phyloP scores from a whole-genome alignment of 1,139 yeast genomes.

The Kurtzmaniella natalensis region DNA sequence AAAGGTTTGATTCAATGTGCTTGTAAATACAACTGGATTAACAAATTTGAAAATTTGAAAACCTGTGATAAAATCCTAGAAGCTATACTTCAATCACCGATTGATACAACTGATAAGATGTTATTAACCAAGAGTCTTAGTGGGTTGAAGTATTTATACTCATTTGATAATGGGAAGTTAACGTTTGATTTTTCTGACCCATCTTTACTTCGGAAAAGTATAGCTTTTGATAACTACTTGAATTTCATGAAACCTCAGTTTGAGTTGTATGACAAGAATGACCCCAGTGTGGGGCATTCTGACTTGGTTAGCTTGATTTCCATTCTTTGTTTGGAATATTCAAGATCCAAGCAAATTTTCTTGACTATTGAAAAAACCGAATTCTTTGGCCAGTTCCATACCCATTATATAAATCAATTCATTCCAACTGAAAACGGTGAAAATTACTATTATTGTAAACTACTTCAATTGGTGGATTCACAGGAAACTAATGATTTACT shows the following conservation, averaged over 20 bases:
- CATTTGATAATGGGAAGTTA: not conserved
- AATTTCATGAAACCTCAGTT: not conserved
- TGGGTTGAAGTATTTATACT: not conserved
- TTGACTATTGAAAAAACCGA: no score
- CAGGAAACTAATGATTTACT: not conserved
- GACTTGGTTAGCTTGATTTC: slow-evolving; percentile 1
- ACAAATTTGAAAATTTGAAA: not conserved
- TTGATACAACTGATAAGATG: not conserved
- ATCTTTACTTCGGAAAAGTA: not conserved
- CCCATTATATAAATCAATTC: not conserved
- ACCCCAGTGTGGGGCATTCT: not conserved
- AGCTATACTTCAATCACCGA: not conserved
- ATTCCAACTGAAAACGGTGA: not conserved
- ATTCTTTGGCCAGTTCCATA: no score
- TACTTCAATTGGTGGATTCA: not conserved
- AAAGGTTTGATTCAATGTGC: slow-evolving; percentile 3
- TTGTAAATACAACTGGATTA: not conserved
- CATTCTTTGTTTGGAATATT: not conserved
- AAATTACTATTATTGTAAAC: slow-evolving; percentile 1
- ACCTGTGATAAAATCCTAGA: not conserved
- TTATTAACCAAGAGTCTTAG: slow-evolving; percentile 1
- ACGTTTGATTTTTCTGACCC: not conserved
- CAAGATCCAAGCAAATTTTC: not conserved
- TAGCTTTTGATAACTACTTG: not conserved
- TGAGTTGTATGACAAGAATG: not conserved